Base-by-base conservation (phyloP, 768 basidiomycete genomes). In the Boletales sp. region DNA sequence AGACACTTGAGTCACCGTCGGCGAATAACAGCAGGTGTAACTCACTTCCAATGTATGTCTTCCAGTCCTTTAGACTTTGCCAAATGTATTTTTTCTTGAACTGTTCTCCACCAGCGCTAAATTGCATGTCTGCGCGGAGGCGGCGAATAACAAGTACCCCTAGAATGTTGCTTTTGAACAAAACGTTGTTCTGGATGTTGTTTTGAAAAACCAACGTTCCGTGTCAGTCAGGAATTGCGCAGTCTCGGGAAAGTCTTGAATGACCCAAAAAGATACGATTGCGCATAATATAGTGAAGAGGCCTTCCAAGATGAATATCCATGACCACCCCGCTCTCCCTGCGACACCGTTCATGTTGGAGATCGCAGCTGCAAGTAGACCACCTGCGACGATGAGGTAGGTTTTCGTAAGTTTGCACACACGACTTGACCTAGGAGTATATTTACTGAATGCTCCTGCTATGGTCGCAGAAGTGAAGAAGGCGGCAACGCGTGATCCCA, bases 391-490 rank as follows among this genome's bases (percentile, higher is more conserved):
- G 37, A 18, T 14, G 21, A 30, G 18, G 21, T 21, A 21, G 21
- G 4, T 27, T 27, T 27, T 27, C 24, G 24, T 27, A 7, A 27
- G 24, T 7, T 27, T 27, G 24, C 24, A 27, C 24, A 27, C 24
- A 14, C 4, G 17, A 43, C 9, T 19, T 9, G 31, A 24, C 13
- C 21, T n/a, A 17, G n/a, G 42, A 34, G 62, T 40, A 18, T 37
- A 52, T 74, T 45, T 45, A 83, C 85, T 82, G 66, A 87, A 87
- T 13, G 84, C 86, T 19, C 89, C 90, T 5, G 88, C 81, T 27
- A 86, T 74, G 0, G 89, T 90, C 2, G 88, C 87, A 27, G 87
- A 85, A 3, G 84, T 82, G 68, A 90, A 90, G 71, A 93, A 93
- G 14, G 84, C 51, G 0, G 88, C 86, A 19, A 86, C 71, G 31